phyloP scores from a whole-genome alignment of 345 rosid species.

The Raphanus raphanistrum region DNA sequence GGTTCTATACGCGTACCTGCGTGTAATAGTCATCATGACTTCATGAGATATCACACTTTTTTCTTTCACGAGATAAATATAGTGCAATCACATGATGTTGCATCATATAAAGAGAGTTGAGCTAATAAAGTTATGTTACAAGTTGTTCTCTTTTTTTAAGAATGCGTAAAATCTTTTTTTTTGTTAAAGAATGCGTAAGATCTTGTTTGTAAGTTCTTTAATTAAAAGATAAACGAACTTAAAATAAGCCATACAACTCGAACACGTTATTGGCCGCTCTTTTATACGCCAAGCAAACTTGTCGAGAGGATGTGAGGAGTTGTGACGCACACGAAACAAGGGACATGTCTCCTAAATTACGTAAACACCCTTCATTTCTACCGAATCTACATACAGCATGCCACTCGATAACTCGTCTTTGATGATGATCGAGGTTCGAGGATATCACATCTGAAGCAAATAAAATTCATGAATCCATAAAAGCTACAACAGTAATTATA shows the following conservation, averaged over 20 bases:
- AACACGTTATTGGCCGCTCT: slow-evolving; percentile 19
- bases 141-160: background rate
- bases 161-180: background rate
- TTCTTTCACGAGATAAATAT: background rate
- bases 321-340: slow-evolving; percentile 35
- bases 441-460: slow-evolving; percentile 19
- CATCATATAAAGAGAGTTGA: background rate
- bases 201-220: background rate
- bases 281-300: slow-evolving; percentile 27
- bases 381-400: slow-evolving; percentile 23
- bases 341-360: slow-evolving; percentile 17
- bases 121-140: background rate
- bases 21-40: background rate
- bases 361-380: slow-evolving; percentile 20
- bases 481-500: slow-evolving; percentile 18
- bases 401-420: background rate
- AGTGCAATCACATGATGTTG: background rate
- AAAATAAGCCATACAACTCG: slow-evolving; percentile 2
- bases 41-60: background rate
- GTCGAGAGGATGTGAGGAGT: slow-evolving; percentile 17
- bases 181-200: background rate
- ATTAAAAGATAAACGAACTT: background rate
- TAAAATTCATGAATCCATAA: slow-evolving; percentile 26
- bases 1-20: background rate
- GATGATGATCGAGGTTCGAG: slow-evolving; percentile 6